Conservation (phyloP, 306 rosid species). For the Casuarina cunninghamiana region DNA sequence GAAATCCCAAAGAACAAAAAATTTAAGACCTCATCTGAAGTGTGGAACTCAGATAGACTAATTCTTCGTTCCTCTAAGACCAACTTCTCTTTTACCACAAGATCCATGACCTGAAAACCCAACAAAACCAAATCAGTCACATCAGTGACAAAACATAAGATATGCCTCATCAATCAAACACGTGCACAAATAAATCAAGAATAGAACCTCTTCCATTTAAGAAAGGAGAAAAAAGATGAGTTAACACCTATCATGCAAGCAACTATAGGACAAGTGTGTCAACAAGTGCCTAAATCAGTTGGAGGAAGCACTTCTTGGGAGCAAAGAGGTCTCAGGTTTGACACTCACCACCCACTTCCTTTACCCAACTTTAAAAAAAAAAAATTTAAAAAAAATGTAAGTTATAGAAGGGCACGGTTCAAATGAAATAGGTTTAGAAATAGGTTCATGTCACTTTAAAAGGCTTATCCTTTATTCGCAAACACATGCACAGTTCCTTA, state of each 20-base stretch:
- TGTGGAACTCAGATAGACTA: conserved; percentile 80
- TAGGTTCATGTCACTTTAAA: neutral
- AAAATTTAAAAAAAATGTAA: too few relatives aligned
- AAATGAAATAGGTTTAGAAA: neutral
- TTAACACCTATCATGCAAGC: neutral
- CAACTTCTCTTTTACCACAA: conserved; percentile 63
- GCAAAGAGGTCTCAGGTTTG: too few relatives aligned
- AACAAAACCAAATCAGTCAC: conserved; percentile 9
- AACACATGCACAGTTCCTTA: neutral
- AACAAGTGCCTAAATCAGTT: too few relatives aligned
- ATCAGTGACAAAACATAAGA: conserved; percentile 6
- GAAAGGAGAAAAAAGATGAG: neutral
- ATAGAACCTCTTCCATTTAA: neutral
- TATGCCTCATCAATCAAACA: conserved; percentile 3
- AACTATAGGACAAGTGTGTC: neutral
- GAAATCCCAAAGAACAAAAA: conserved; percentile 14
- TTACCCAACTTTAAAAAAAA: too few relatives aligned
- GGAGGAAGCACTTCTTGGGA: too few relatives aligned
- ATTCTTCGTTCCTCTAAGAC: conserved; percentile 73
- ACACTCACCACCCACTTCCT: too few relatives aligned
- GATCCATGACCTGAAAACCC: conserved; percentile 68
- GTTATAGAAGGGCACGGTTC: neutral
- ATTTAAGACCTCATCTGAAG: conserved; percentile 76
- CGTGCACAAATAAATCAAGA: neutral
- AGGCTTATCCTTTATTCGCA: neutral